Evolutionary conservation across 345 rosid genomes (phyloP).

Genomic region (Arabidopsis thaliana): DNA sequence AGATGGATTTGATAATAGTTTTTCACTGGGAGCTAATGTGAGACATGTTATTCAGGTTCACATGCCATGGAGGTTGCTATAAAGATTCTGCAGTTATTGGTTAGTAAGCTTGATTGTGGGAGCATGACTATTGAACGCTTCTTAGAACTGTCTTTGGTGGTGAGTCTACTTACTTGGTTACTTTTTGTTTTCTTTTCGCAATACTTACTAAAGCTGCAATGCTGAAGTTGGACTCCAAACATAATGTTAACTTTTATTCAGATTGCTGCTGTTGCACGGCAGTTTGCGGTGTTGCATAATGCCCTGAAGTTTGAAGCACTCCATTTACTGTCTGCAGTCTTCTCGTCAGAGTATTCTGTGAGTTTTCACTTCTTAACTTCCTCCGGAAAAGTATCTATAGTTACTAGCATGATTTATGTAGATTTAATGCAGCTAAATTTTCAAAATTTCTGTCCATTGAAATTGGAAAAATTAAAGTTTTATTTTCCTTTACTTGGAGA

Average conservation of each 20-base stretch:
- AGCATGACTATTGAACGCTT: constrained; percentile 47
- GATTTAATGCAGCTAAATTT: neutral
- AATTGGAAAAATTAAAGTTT: neutral
- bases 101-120: constrained; percentile 56
- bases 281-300: constrained; percentile 82
- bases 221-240: neutral
- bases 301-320: constrained; percentile 84
- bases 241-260: constrained; percentile 32
- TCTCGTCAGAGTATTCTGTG: constrained; percentile 67
- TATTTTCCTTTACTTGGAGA: constrained; percentile 15
- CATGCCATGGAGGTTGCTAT: constrained; percentile 73
- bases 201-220: neutral
- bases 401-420: constrained; percentile 21
- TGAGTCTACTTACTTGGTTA: constrained; percentile 48
- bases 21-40: constrained; percentile 1
- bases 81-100: constrained; percentile 63
- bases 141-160: constrained; percentile 64
- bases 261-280: constrained; percentile 67
- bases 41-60: constrained; percentile 58
- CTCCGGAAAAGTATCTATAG: constrained; percentile 9
- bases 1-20: neutral
- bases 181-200: neutral
- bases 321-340: constrained; percentile 72
- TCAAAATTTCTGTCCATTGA: neutral
- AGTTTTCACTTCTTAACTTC: constrained; percentile 19